phyloP scores from a whole-genome alignment of 306 rosid species.

The Begonia fuchsioides region DNA sequence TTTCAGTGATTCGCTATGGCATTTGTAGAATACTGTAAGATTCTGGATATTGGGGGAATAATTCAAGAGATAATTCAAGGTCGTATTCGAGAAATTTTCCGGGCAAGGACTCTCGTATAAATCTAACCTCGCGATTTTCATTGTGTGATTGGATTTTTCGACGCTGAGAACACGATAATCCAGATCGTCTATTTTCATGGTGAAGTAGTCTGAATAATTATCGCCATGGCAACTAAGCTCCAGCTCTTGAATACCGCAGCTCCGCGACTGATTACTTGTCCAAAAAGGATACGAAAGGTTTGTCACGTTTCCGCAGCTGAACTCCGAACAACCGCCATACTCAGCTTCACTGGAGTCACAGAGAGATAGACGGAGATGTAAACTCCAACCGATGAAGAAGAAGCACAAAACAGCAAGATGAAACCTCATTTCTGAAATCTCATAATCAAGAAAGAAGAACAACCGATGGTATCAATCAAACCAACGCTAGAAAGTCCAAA shows the following conservation, averaged over 20 bases:
- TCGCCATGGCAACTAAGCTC: not conserved
- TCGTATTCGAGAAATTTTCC: not conserved
- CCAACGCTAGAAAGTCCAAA: too few species aligned
- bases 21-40: too few species aligned
- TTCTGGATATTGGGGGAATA: too few species aligned
- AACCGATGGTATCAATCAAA: too few species aligned
- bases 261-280: not conserved
- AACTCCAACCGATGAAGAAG: not conserved
- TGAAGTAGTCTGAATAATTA: not conserved
- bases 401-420: not conserved
- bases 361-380: slow-evolving; percentile 1
- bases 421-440: not conserved
- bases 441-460: not conserved
- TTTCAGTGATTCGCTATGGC: too few species aligned
- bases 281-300: slow-evolving; percentile 27
- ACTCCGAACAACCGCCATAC: not conserved
- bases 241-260: slow-evolving; percentile 7
- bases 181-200: not conserved
- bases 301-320: slow-evolving; percentile 11
- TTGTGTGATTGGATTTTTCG: fast-evolving
- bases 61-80: not conserved
- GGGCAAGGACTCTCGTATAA: slow-evolving; percentile 4
- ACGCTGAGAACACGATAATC: not conserved
- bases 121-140: slow-evolving; percentile 12
- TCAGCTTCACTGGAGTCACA: not conserved